Conservation (phyloP, 176 grass and related monocot genomes). For the Chrysopogon serrulatus region DNA sequence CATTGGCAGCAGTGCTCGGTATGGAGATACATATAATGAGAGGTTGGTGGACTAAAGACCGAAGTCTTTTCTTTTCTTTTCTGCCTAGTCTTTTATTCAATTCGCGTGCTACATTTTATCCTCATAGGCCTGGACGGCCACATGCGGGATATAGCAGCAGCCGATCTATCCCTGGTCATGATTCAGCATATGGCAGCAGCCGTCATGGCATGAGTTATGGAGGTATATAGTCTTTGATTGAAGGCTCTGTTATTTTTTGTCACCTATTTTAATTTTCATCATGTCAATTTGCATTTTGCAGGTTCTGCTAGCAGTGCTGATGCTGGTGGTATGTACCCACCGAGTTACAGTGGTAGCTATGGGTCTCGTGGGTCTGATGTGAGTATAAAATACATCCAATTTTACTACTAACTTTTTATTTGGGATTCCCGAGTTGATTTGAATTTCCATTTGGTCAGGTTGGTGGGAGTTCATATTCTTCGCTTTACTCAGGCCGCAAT, state of each 20-base stretch:
- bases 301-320: slow-evolving; percentile 54
- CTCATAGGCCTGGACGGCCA: slow-evolving; percentile 61
- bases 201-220: slow-evolving; percentile 69
- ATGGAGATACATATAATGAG: slow-evolving; percentile 58
- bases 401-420: background rate
- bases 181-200: slow-evolving; percentile 59
- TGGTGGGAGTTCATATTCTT: slow-evolving; percentile 67
- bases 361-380: slow-evolving; percentile 81
- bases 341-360: slow-evolving; percentile 52
- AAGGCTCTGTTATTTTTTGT: slow-evolving; percentile 19
- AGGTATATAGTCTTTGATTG: slow-evolving; percentile 58
- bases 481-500: slow-evolving; percentile 55
- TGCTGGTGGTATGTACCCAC: slow-evolving; percentile 60
- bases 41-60: slow-evolving; percentile 48
- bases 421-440: background rate
- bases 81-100: background rate
- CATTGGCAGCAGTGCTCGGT: slow-evolving; percentile 57
- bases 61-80: background rate
- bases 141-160: slow-evolving; percentile 56
- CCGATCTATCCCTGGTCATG: slow-evolving; percentile 55
- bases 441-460: slow-evolving; percentile 42
- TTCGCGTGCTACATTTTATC: background rate
- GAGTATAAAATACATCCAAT: slow-evolving; percentile 27
- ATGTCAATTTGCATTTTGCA: slow-evolving; percentile 18
- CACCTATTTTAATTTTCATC: background rate